These are phyloP conservation scores for Casuarina cunninghamiana DNA, from an alignment of 306 rosid genomes.

Conservation along the genomic window DNA sequence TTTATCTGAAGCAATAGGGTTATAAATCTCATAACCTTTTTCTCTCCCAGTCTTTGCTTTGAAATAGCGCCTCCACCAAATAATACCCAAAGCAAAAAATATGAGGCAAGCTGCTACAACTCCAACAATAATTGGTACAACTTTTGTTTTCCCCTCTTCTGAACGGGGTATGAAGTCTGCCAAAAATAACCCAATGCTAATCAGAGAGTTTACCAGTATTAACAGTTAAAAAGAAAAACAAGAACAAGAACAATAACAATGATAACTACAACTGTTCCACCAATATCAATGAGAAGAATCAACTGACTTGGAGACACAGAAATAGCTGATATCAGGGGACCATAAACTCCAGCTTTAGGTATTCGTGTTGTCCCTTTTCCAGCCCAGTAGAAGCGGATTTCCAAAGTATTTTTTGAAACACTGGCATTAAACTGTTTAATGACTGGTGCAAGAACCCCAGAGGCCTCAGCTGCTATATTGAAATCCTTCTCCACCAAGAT, in stretches of 20 bases:
- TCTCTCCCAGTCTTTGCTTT: background rate
- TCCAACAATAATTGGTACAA: background rate
- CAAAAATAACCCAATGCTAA: background rate
- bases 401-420: background rate
- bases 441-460: background rate
- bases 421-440: background rate
- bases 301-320: background rate
- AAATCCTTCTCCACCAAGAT: conserved; percentile 5
- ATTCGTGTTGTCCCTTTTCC: background rate
- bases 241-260: background rate
- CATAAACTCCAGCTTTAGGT: background rate
- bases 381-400: conserved; percentile 2
- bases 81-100: background rate
- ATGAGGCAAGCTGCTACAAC: background rate
- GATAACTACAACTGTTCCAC: no score
- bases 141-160: background rate
- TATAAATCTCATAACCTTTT: background rate
- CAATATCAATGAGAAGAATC: background rate
- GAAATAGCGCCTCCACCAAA: background rate
- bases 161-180: background rate
- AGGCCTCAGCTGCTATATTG: background rate
- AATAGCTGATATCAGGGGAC: conserved; percentile 3
- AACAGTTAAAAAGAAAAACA: background rate
- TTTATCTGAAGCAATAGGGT: background rate
- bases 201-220: background rate